Percentiles rank a stretch among this genome's conserved stretches.
Evolutionary conservation across 2,329 filamentous ascomycete genomes (phyloP).

Genomic region (Alternaria angustiovoidea): DNA sequence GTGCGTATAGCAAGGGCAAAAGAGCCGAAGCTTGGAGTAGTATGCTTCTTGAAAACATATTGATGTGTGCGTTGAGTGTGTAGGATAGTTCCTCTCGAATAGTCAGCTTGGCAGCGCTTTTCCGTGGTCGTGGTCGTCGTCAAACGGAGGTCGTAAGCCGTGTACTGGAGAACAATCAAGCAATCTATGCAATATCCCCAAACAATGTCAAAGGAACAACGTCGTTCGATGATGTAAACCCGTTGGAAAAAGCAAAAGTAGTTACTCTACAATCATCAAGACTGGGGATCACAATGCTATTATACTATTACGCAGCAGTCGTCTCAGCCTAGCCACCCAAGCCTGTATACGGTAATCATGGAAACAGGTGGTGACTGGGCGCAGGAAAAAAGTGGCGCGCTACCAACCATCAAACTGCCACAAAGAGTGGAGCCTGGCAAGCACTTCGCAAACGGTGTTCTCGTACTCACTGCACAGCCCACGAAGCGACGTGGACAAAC

Average conservation of each 20-base stretch:
- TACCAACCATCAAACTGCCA: slow-evolving; percentile 1
- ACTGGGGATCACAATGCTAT: slow-evolving; percentile 10
- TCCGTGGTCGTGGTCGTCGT: slow-evolving; percentile 3
- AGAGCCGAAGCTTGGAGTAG: slow-evolving; percentile 38
- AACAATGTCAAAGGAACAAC: slow-evolving; percentile 6
- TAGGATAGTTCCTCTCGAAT: not conserved
- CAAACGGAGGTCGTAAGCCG: slow-evolving; percentile 15
- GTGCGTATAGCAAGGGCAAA: slow-evolving; percentile 38
- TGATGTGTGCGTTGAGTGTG: slow-evolving; percentile 4
- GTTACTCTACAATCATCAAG: slow-evolving; percentile 5
- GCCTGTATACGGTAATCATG: slow-evolving; percentile 20
- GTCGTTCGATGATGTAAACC: not conserved
- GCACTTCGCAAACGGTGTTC: slow-evolving; percentile 6
- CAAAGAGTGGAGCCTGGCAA: slow-evolving; percentile 9
- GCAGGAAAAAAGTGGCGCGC: slow-evolving; percentile 12
- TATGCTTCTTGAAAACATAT: slow-evolving; percentile 42
- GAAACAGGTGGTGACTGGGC: slow-evolving; percentile 19
- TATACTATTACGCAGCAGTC: slow-evolving; percentile 17
- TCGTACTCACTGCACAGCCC: slow-evolving; percentile 22
- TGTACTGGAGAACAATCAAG: slow-evolving; percentile 9
- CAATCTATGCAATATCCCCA: slow-evolving; percentile 3
- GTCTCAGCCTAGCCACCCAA: slow-evolving; percentile 26
- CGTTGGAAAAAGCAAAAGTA: slow-evolving; percentile 11
- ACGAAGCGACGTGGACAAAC: slow-evolving; percentile 24
- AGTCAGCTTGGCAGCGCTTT: slow-evolving; percentile 1